phyloP scores from a whole-genome alignment of 2,329 filamentous ascomycete genomes.

The Fusarium denticulatum region DNA sequence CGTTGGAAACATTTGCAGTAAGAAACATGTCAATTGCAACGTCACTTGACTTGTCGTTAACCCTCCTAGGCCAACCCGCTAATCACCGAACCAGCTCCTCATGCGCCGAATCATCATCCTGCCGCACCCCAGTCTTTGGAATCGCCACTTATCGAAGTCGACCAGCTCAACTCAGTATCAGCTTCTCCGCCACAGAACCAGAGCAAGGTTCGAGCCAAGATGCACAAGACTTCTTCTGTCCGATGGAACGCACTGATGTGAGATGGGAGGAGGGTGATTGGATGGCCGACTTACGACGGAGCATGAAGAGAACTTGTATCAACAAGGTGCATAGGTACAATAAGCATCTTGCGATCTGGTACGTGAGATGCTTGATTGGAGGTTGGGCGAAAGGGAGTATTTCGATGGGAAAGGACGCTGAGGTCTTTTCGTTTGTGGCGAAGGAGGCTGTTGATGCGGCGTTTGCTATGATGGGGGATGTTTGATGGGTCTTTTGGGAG shows the following conservation, averaged over 20 bases:
- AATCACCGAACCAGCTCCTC: constrained; percentile 20
- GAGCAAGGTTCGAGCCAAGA: not conserved
- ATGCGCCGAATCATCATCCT: constrained; percentile 30
- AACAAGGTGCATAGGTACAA: constrained; percentile 45
- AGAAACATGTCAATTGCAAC: not conserved
- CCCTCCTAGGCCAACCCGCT: constrained; percentile 21
- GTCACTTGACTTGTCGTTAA: not conserved
- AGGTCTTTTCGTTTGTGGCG: constrained; percentile 39
- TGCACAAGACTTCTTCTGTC: constrained; percentile 37
- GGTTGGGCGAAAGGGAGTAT: constrained; percentile 43
- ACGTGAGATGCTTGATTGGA: constrained; percentile 36
- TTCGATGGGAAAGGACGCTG: constrained; percentile 32
- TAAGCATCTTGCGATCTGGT: constrained; percentile 47
- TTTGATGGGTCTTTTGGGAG: not conserved
- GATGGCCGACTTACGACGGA: constrained; percentile 26
- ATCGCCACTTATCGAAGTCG: constrained; percentile 42
- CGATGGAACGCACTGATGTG: constrained; percentile 42
- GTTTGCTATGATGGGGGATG: constrained; percentile 36
- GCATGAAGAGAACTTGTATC: constrained; percentile 38
- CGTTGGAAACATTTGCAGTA: constrained; percentile 45
- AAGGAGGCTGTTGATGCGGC: constrained; percentile 30
- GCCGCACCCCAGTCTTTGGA: constrained; percentile 38
- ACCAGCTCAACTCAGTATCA: constrained; percentile 43
- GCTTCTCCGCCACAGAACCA: constrained; percentile 42
- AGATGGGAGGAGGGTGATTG: constrained; percentile 40